Conservation (phyloP, 108 stramenopile species). For the Cyclotella atomus region DNA sequence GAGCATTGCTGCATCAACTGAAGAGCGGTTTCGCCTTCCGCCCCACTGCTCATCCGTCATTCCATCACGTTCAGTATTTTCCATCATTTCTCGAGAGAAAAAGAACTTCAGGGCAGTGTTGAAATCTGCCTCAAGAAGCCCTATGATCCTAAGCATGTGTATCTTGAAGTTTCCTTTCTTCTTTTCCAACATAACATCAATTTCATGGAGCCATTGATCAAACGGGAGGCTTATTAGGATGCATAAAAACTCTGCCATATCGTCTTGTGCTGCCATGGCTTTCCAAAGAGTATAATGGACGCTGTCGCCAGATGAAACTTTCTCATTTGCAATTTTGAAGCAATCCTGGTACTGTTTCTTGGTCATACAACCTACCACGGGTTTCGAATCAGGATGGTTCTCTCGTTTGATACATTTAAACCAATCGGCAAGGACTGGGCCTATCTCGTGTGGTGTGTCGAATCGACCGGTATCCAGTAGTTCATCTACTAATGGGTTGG, state of each 20-base stretch:
- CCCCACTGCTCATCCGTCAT: background rate
- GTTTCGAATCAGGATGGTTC: too few relatives aligned
- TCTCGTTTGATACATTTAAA: too few relatives aligned
- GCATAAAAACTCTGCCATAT: background rate
- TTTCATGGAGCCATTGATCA: background rate
- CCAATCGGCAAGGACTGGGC: background rate
- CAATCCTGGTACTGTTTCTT: background rate
- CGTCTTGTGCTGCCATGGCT: background rate
- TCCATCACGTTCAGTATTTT: background rate
- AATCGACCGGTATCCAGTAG: background rate
- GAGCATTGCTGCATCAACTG: background rate
- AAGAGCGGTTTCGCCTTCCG: background rate
- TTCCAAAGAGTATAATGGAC: background rate
- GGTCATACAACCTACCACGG: too few relatives aligned
- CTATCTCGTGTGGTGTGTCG: background rate
- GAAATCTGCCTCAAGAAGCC: background rate
- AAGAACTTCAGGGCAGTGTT: slow-evolving; percentile 2
- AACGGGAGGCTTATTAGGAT: background rate
- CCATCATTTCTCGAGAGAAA: background rate
- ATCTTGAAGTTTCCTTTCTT: background rate
- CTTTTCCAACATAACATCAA: background rate
- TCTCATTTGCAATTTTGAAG: background rate
- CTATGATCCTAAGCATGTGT: background rate
- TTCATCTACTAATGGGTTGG: background rate
- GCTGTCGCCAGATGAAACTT: background rate